These are phyloP conservation scores for Kodamaea derodonti DNA, from an alignment of 1,139 yeast species.

Conservation along the genomic window DNA sequence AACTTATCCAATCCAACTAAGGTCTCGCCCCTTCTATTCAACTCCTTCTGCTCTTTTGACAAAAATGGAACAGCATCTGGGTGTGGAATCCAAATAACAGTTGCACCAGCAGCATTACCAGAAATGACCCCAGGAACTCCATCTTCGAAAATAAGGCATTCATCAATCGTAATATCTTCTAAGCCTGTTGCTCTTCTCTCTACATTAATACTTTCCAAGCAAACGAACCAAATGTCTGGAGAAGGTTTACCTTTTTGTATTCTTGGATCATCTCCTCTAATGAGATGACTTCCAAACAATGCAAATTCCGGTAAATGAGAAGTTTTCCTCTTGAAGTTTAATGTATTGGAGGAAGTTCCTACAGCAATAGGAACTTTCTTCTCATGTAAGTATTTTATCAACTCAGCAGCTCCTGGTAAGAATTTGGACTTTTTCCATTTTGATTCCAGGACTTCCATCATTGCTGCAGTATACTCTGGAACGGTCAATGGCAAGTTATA, in stretches of 20 bases:
- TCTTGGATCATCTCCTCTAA: constrained; percentile 85
- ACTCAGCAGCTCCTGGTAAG: constrained; percentile 81
- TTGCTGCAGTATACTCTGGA: constrained; percentile 52
- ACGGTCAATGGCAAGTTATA: constrained; percentile 65
- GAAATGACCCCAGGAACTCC: constrained; percentile 87
- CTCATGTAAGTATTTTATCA: constrained; percentile 48
- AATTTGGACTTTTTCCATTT: constrained; percentile 64
- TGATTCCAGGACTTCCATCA: constrained; percentile 50
- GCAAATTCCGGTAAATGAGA: constrained; percentile 60
- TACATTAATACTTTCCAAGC: constrained; percentile 64
- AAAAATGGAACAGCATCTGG: constrained; percentile 57
- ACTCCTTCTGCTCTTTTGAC: constrained; percentile 38
- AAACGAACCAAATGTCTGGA: constrained; percentile 89
- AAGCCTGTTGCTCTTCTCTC: constrained; percentile 30
- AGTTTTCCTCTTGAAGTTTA: constrained; percentile 66
- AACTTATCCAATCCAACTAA: constrained; percentile 52
- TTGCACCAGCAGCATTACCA: constrained; percentile 78
- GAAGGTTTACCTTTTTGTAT: constrained; percentile 84
- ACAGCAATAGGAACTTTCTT: constrained; percentile 73
- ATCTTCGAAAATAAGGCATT: constrained; percentile 89
- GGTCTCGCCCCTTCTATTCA: constrained; percentile 57
- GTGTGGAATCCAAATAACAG: constrained; percentile 92
- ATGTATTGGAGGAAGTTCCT: constrained; percentile 78
- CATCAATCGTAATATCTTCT: constrained; percentile 58
- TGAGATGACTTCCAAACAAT: constrained; percentile 62